Percentiles rank a stretch among this genome's conserved stretches.
These are phyloP conservation scores for Sordaria brevicollis DNA, from an alignment of 495 filamentous ascomycete genomes.

Conservation along the genomic window DNA sequence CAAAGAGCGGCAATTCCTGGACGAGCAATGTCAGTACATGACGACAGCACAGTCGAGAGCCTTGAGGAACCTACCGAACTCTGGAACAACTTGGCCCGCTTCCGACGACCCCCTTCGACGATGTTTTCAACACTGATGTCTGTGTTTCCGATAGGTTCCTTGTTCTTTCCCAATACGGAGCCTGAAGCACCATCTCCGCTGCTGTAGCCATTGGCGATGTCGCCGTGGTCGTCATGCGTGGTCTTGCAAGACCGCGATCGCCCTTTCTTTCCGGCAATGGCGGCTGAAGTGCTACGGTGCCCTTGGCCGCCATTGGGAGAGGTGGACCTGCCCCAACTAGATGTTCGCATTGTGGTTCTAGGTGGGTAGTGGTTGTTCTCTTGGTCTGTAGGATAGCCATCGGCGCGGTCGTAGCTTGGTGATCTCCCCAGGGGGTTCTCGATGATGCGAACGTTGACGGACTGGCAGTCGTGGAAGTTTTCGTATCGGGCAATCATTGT, in stretches of 20 bases:
- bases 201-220: slow-evolving; percentile 60
- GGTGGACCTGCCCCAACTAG: slow-evolving; percentile 62
- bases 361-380: slow-evolving; percentile 49
- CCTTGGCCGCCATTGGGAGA: slow-evolving; percentile 67
- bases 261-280: slow-evolving; percentile 46
- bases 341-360: slow-evolving; percentile 53
- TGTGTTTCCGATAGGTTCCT: slow-evolving; percentile 79
- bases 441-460: slow-evolving; percentile 79
- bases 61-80: slow-evolving; percentile 64
- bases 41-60: background rate
- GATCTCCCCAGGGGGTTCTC: slow-evolving; percentile 47
- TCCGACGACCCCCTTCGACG: slow-evolving; percentile 88
- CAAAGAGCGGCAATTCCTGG: slow-evolving; percentile 90
- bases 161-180: slow-evolving; percentile 62
- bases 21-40: slow-evolving; percentile 8
- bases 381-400: slow-evolving; percentile 19
- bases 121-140: slow-evolving; percentile 98
- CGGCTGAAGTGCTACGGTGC: slow-evolving; percentile 66
- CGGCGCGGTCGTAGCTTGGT: slow-evolving; percentile 15
- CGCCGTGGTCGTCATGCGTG: slow-evolving; percentile 57
- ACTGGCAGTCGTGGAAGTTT: slow-evolving; percentile 83
- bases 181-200: slow-evolving; percentile 69
- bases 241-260: slow-evolving; percentile 60
- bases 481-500: slow-evolving; percentile 92
- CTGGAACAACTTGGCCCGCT: slow-evolving; percentile 85